A percentile compares a stretch with the other conserved stretches of the same genome.
phyloP scores from a whole-genome alignment of 2,329 filamentous ascomycete genomes.

The Rhynchosporium graminicola region DNA sequence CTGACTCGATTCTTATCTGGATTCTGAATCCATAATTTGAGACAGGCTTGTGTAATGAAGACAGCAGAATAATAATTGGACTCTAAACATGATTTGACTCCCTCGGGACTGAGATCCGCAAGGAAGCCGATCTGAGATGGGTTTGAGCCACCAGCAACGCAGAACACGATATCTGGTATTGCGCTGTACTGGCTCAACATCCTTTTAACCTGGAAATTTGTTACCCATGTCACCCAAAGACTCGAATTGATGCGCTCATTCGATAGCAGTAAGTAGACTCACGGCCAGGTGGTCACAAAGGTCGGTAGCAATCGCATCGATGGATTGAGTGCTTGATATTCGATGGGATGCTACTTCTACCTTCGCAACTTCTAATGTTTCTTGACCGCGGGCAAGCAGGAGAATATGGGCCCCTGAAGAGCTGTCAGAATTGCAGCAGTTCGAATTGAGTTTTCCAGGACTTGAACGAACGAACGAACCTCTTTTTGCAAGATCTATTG shows the following conservation, averaged over 20 bases:
- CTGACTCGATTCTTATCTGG: slow-evolving; percentile 7
- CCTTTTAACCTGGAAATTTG: slow-evolving; percentile 7
- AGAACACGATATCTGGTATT: slow-evolving; percentile 19
- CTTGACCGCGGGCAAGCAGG: slow-evolving; percentile 14
- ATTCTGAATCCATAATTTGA: slow-evolving; percentile 20
- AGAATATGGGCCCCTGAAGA: slow-evolving; percentile 17
- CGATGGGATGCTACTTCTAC: slow-evolving; percentile 10
- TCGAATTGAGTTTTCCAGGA: neutral
- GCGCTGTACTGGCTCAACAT: neutral
- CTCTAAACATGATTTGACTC: slow-evolving; percentile 21
- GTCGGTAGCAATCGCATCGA: slow-evolving; percentile 13
- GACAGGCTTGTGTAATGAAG: slow-evolving; percentile 20
- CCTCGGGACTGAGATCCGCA: slow-evolving; percentile 17
- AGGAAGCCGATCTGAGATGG: slow-evolving; percentile 23
- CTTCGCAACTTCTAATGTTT: slow-evolving; percentile 13
- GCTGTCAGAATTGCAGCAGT: slow-evolving; percentile 8
- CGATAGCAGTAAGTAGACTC: neutral
- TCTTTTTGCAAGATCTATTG: slow-evolving; percentile 16
- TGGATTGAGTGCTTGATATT: slow-evolving; percentile 14
- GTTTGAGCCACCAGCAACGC: slow-evolving; percentile 22
- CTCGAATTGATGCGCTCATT: neutral
- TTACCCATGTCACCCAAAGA: neutral
- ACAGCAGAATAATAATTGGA: slow-evolving; percentile 20
- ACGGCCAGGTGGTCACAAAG: slow-evolving; percentile 14
- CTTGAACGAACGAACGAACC: slow-evolving; percentile 1